These are phyloP conservation scores for Tylopilus vinaceipallidus DNA, from an alignment of 768 basidiomycete species.

Conservation along the genomic window DNA sequence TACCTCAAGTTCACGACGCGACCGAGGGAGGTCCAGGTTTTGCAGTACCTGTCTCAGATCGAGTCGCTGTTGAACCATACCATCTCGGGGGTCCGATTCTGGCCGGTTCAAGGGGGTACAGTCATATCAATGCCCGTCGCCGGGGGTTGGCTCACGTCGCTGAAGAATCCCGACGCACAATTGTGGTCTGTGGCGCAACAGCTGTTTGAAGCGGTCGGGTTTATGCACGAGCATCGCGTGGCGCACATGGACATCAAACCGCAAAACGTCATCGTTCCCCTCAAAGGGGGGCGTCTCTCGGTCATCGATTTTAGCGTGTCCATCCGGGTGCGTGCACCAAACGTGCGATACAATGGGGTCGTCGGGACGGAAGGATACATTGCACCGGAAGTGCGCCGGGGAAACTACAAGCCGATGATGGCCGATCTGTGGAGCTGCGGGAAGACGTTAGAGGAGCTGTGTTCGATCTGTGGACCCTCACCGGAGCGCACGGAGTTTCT, in stretches of 20 bases:
- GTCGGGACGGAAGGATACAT: neutral
- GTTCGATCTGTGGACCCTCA: neutral
- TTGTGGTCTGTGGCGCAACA: neutral
- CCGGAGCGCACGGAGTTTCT: neutral
- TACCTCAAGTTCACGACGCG: too few species aligned
- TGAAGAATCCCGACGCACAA: neutral
- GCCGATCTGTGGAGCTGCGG: constrained; percentile 10
- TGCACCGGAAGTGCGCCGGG: neutral
- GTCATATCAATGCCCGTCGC: constrained; percentile 1
- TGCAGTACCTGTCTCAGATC: constrained; percentile 9
- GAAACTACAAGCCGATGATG: neutral
- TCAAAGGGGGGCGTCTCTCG: neutral
- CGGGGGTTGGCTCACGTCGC: too few species aligned
- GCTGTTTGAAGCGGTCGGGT: constrained; percentile 1
- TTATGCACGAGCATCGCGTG: constrained; percentile 14
- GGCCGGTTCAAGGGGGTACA: neutral
- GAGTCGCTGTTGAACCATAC: constrained; percentile 8
- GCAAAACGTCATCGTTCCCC: neutral
- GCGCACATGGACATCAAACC: constrained; percentile 19
- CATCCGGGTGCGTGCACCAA: neutral
- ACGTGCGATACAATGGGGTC: neutral
- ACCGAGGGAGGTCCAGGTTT: too few species aligned
- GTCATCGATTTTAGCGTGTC: neutral
- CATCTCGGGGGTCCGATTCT: constrained; percentile 1
- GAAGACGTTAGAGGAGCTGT: neutral